Evolutionary conservation across 805 yeast species (phyloP).

Genomic region (Candida fluviatilis): DNA sequence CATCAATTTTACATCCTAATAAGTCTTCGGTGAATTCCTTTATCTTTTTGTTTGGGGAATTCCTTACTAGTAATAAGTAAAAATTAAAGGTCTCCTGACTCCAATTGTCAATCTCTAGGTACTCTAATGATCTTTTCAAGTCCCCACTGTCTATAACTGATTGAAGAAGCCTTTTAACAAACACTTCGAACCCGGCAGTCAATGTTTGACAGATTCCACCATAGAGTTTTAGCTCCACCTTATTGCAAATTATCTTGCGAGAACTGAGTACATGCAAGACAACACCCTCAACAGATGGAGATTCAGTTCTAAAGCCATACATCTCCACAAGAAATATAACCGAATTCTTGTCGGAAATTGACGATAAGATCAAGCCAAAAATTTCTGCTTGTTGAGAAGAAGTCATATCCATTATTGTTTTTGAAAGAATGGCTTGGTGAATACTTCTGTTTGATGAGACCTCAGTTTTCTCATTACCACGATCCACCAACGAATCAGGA

Average conservation of each 20-base stretch:
- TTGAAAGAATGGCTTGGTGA: background rate
- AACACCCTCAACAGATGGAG: conserved; percentile 11
- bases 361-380: conserved; percentile 5
- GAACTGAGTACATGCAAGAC: conserved; percentile 15
- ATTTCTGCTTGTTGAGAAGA: background rate
- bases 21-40: conserved; percentile 20
- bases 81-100: conserved; percentile 25
- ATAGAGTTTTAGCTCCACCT: conserved; percentile 15
- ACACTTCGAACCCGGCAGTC: conserved; percentile 15
- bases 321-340: conserved; percentile 15
- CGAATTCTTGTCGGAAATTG: conserved; percentile 13
- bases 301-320: conserved; percentile 4
- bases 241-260: conserved; percentile 14
- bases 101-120: conserved; percentile 26
- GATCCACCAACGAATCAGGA: conserved; percentile 16
- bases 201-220: conserved; percentile 16
- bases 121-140: conserved; percentile 16
- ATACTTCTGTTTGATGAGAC: background rate
- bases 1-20: conserved; percentile 15
- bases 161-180: conserved; percentile 34
- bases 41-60: conserved; percentile 30
- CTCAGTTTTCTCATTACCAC: conserved; percentile 1
- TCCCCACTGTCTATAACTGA: conserved; percentile 27
- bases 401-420: background rate
- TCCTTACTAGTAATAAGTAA: conserved; percentile 28